phyloP scores from a whole-genome alignment of 345 rosid genomes.

The Eucalyptus camaldulensis region DNA sequence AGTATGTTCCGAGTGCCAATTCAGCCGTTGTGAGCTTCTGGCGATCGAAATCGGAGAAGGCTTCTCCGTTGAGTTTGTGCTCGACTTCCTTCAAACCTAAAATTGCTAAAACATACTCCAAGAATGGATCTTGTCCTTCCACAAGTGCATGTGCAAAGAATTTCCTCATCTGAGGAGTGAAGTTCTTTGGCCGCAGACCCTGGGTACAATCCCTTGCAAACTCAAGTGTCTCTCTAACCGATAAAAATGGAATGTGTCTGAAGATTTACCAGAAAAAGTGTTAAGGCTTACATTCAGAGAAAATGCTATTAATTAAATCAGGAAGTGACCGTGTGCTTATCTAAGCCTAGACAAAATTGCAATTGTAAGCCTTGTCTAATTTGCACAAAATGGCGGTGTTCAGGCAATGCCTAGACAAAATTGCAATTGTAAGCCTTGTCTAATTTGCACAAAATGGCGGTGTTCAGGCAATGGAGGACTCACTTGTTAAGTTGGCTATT shows the following conservation, averaged over 20 bases:
- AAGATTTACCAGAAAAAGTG: neutral
- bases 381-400: neutral
- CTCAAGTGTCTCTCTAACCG: conserved; percentile 21
- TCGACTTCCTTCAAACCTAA: conserved; percentile 11
- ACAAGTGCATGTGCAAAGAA: conserved; percentile 26
- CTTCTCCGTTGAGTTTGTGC: conserved; percentile 9
- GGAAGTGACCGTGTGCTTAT: neutral
- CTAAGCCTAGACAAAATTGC: neutral
- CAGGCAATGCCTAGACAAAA: neutral
- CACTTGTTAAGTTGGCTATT: conserved; percentile 15
- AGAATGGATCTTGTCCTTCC: conserved; percentile 21
- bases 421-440: too few relatives aligned
- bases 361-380: neutral
- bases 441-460: neutral
- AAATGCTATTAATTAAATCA: neutral
- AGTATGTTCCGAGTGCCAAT: conserved; percentile 10
- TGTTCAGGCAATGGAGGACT: neutral
- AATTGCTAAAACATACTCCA: conserved; percentile 15
- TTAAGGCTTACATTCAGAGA: neutral
- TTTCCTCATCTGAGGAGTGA: conserved; percentile 21
- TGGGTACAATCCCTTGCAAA: conserved; percentile 27
- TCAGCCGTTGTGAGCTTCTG: conserved; percentile 23
- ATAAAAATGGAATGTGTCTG: conserved; percentile 20
- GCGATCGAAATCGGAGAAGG: conserved; percentile 5
- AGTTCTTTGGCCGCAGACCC: conserved; percentile 18